Evolutionary conservation across 345 rosid species (phyloP).

Genomic region (Gossypium bickii): DNA sequence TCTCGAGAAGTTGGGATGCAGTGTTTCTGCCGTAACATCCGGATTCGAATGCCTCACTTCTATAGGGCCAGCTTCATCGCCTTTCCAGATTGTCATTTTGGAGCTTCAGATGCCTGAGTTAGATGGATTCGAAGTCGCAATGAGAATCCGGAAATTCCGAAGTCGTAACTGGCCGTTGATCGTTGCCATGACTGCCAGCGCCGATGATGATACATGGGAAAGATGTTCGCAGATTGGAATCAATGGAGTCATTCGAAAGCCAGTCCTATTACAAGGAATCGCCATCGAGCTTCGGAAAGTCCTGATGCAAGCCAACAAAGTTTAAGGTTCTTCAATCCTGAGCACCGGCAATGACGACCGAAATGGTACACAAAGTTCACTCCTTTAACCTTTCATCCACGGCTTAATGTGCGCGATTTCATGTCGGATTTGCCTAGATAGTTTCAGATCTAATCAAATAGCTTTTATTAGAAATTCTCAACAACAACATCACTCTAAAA

Average conservation of each 20-base stretch:
- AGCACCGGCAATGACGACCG: neutral
- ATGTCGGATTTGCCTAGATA: constrained; percentile 4
- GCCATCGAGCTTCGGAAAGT: constrained; percentile 68
- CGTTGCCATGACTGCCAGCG: constrained; percentile 53
- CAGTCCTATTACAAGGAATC: constrained; percentile 55
- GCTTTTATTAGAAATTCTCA: neutral
- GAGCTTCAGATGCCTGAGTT: constrained; percentile 76
- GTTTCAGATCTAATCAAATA: constrained; percentile 12
- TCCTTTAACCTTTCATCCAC: neutral
- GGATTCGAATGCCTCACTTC: constrained; percentile 72
- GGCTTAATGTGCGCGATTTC: neutral
- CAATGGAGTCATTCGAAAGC: constrained; percentile 76
- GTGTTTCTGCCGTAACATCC: constrained; percentile 56
- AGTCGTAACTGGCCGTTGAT: constrained; percentile 68
- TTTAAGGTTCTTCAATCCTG: neutral
- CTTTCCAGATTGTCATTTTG: constrained; percentile 62
- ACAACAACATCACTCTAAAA: too few species aligned
- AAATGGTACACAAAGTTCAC: constrained; percentile 36
- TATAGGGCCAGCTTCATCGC: constrained; percentile 37
- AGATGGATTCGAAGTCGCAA: constrained; percentile 86
- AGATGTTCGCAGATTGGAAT: constrained; percentile 65
- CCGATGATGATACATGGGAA: constrained; percentile 55
- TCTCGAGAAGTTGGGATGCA: constrained; percentile 78
- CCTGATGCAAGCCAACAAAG: constrained; percentile 49
- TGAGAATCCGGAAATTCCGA: constrained; percentile 53